Conservation (phyloP, 1,284 basidiomycete genomes). For the Pyrrhoderma noxium region DNA sequence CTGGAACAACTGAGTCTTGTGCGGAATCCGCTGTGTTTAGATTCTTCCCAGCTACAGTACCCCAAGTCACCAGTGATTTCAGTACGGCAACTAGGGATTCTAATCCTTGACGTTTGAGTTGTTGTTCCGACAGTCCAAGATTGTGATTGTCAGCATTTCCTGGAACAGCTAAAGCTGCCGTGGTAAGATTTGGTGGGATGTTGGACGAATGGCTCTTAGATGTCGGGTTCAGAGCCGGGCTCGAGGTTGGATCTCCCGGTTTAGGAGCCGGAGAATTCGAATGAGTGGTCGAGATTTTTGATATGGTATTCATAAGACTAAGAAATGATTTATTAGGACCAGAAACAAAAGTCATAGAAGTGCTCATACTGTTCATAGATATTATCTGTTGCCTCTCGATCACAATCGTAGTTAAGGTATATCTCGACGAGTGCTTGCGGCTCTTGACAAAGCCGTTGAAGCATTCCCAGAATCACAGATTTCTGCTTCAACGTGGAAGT, state of each 20-base stretch:
- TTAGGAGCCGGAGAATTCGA: conserved; percentile 47
- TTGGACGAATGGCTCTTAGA: conserved; percentile 37
- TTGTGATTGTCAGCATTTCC: conserved; percentile 58
- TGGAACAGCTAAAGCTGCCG: conserved; percentile 60
- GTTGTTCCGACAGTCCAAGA: conserved; percentile 71
- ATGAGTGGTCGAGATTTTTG: conserved; percentile 78
- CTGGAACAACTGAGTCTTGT: conserved; percentile 36
- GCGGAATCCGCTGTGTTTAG: conserved; percentile 29
- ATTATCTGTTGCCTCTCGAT: conserved; percentile 86
- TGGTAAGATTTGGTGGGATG: conserved; percentile 58
- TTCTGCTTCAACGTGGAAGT: conserved; percentile 95
- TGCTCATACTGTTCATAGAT: conserved; percentile 84
- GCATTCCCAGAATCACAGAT: conserved; percentile 80
- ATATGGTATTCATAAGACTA: conserved; percentile 89
- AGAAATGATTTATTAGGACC: not conserved
- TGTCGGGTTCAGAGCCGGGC: conserved; percentile 51
- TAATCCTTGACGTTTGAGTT: conserved; percentile 80
- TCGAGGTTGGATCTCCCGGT: conserved; percentile 44
- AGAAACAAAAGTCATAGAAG: conserved; percentile 7
- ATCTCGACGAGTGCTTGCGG: conserved; percentile 95
- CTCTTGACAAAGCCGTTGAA: conserved; percentile 84
- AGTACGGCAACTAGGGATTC: conserved; percentile 86
- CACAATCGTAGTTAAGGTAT: conserved; percentile 97
- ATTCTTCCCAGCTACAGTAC: conserved; percentile 50
- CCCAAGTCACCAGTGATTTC: conserved; percentile 87